Conservation (phyloP, 306 rosid species). For the Rubus idaeus region DNA sequence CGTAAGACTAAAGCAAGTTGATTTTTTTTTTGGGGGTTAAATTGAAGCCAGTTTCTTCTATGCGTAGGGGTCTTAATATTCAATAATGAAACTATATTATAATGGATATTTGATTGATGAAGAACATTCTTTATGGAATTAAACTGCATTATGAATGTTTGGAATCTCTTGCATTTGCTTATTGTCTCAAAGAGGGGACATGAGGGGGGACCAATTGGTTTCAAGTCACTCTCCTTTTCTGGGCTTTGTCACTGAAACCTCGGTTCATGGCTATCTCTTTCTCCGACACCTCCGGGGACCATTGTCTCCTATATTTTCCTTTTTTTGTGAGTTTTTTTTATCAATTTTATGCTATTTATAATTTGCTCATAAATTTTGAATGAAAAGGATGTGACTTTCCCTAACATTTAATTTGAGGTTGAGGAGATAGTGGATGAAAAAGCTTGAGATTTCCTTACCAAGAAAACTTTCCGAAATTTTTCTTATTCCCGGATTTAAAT, state of each 20-base stretch:
- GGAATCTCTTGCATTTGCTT: conserved; percentile 54
- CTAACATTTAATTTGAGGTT: conserved; percentile 15
- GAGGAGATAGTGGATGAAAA: conserved; percentile 61
- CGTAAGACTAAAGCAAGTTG: background rate
- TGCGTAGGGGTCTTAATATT: conserved; percentile 5
- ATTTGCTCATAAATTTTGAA: conserved; percentile 32
- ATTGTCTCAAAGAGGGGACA: conserved; percentile 63
- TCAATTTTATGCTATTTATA: conserved; percentile 11
- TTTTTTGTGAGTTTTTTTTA: conserved; percentile 22
- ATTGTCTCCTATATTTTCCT: conserved; percentile 52
- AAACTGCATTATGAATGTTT: conserved; percentile 56
- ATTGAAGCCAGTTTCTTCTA: conserved; percentile 22
- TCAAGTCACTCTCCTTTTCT: conserved; percentile 64
- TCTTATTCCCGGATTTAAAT: conserved; percentile 25
- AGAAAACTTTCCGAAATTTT: conserved; percentile 42
- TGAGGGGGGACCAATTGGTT: conserved; percentile 72
- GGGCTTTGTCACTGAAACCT: conserved; percentile 60
- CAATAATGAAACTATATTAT: background rate
- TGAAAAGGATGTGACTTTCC: conserved; percentile 44
- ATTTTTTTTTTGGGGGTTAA: background rate
- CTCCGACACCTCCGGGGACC: conserved; percentile 67
- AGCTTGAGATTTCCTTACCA: conserved; percentile 48
- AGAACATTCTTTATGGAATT: conserved; percentile 53
- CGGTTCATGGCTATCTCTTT: conserved; percentile 59
- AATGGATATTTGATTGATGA: conserved; percentile 21